Conservation (phyloP, 2,329 filamentous ascomycete genomes). For the Cladophialophora chaetospira region DNA sequence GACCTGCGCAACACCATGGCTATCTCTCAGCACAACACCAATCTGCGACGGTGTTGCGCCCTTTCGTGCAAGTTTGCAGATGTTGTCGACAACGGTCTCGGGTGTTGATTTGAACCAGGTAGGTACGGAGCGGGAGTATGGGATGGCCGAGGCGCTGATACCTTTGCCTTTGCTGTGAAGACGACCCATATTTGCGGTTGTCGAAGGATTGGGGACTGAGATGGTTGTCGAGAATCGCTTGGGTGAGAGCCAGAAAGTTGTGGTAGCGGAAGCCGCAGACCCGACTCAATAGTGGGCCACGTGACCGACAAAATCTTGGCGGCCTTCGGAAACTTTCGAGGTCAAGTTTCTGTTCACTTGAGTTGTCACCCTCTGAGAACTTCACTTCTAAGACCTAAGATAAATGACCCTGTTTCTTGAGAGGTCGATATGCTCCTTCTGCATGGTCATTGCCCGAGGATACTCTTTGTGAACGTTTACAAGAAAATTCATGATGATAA, state of each 20-base stretch:
- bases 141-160: constrained; percentile 92
- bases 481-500: too few relatives aligned
- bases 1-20: constrained; percentile 96
- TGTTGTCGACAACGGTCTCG: constrained; percentile 98
- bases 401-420: too few relatives aligned
- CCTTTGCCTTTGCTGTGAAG: constrained; percentile 99
- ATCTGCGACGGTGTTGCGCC: constrained; percentile 98
- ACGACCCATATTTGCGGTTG: constrained; percentile 71
- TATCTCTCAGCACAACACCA: constrained; percentile 97
- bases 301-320: constrained; percentile 16
- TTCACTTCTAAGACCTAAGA: too few relatives aligned
- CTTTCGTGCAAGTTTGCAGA: constrained; percentile 98
- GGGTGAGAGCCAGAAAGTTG: neutral
- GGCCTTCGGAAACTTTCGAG: neutral
- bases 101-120: constrained; percentile 99
- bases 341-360: neutral
- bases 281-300: too few relatives aligned
- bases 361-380: too few relatives aligned
- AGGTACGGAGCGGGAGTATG: constrained; percentile 91
- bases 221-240: neutral
- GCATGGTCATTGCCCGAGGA: too few relatives aligned
- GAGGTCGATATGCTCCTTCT: too few relatives aligned
- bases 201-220: constrained; percentile 20
- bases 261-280: too few relatives aligned
- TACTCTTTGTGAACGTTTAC: too few relatives aligned